phyloP scores from a whole-genome alignment of 192 early-diverging fungal species.

The Piromyces finnis region DNA sequence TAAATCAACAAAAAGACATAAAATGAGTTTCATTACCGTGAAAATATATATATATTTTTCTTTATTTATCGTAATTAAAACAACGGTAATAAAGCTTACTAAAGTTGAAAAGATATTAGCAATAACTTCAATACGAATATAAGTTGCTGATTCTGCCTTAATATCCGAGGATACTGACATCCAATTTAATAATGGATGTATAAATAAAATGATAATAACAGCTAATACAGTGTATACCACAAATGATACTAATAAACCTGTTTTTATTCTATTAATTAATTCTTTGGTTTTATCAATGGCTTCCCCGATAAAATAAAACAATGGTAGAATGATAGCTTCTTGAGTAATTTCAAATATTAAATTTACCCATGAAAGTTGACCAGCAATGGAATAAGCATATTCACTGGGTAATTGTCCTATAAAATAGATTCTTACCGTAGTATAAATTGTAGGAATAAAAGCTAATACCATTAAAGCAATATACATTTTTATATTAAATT shows the following conservation, averaged over 20 bases:
- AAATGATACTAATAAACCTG: not conserved
- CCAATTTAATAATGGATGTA: not conserved
- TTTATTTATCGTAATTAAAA: not conserved
- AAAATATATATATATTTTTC: not conserved
- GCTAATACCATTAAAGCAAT: not conserved
- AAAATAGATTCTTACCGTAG: not conserved
- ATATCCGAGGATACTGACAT: not conserved
- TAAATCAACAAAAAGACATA: not conserved
- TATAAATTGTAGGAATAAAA: not conserved
- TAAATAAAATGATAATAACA: not conserved
- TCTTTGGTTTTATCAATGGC: not conserved
- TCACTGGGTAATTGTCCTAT: not conserved
- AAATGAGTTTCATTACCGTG: not conserved
- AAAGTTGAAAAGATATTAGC: not conserved
- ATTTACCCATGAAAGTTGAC: not conserved
- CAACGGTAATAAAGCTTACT: not conserved
- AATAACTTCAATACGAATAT: not conserved
- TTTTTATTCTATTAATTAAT: not conserved
- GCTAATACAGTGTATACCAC: not conserved
- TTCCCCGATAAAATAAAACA: not conserved
- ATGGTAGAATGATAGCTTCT: not conserved
- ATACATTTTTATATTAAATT: not conserved
- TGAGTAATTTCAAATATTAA: not conserved
- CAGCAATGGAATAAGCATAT: not conserved
- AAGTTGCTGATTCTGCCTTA: not conserved